Base-by-base conservation (phyloP, 371 early-diverging fungal genomes). In the Lichtheimia hyalospora region DNA sequence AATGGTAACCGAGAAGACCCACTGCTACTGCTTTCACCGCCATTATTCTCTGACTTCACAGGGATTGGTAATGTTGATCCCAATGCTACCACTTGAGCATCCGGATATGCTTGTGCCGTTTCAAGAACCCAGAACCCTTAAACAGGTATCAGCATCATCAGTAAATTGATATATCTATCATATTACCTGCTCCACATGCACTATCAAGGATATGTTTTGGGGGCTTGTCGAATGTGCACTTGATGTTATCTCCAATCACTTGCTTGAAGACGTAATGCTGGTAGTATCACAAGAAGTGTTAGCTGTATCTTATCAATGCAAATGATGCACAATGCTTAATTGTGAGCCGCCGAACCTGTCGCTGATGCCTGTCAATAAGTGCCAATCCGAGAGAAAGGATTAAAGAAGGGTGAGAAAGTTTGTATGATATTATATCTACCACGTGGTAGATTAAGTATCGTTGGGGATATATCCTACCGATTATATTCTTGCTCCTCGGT, bases 231-330 rank as follows among this genome's bases (percentile, higher is more conserved):
- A 72, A 40, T 12, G 42, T 44, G 14, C 58, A 44, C 8, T 63
- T 50, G 14, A 55, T 27, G 25, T 68, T 72, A 8, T 61, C 68
- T n/a, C 55, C 54, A 46, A 72, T 53, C 12, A 68, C 60, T 52
- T 63, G 69, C 49, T 72, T 72, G 23, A 72, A 51, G 7, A 72
- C 64, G 49, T 72, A 72, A 54, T 72, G 72, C 69, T 72, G 41
- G 21, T n/a, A 7, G 21, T 46, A 46, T 46, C 16, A 46, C 1
- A 14, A 21, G 15, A 8, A 34, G 27, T 34, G 34, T 34, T 34
- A 34, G 34, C 34, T 34, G 34, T 34, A 34, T 8, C 34, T 34
- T 8, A 34, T 34, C 34, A 34, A 34, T 10, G 10, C 34, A 34
- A n/a, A 34, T 34, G 34, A 34, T 34, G 10, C 10, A 34, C 10